A percentile compares a stretch with the other conserved stretches of the same genome.
Conservation (phyloP, 768 basidiomycete genomes). For the Candolleomyces aberdarensis region DNA sequence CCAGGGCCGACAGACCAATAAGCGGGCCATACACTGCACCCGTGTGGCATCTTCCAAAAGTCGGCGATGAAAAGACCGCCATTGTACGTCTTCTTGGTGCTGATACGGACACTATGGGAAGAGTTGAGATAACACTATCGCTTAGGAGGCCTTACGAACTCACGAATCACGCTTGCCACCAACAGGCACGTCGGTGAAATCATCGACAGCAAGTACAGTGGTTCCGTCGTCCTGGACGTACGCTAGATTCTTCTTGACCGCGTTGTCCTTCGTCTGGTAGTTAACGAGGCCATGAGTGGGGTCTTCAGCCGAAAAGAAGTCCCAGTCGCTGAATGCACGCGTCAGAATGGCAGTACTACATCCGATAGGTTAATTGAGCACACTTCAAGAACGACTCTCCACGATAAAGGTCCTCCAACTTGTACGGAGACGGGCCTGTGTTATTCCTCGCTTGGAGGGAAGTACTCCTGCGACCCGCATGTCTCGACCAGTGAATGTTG, state of each 20-base stretch:
- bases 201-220: slow-evolving; percentile 62
- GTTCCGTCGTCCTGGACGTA: slow-evolving; percentile 58
- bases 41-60: slow-evolving; percentile 66
- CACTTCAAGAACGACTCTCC: slow-evolving; percentile 64
- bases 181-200: slow-evolving; percentile 40
- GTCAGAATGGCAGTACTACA: not conserved
- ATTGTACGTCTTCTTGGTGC: slow-evolving; percentile 56
- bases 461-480: slow-evolving; percentile 13
- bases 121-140: not conserved
- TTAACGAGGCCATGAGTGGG: slow-evolving; percentile 72
- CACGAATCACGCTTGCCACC: slow-evolving; percentile 58
- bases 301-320: slow-evolving; percentile 61
- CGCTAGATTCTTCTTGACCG: slow-evolving; percentile 51
- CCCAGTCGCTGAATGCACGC: slow-evolving; percentile 47
- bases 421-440: slow-evolving; percentile 20
- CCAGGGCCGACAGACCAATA: slow-evolving; percentile 49
- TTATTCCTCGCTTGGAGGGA: slow-evolving; percentile 18
- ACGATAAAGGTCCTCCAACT: slow-evolving; percentile 31
- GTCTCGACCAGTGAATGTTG: slow-evolving; percentile 13
- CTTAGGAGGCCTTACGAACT: slow-evolving; percentile 16
- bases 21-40: slow-evolving; percentile 64
- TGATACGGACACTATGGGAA: slow-evolving; percentile 60
- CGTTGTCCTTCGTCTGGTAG: slow-evolving; percentile 48
- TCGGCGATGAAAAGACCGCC: slow-evolving; percentile 77
- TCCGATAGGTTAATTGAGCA: slow-evolving; percentile 12